Percentiles rank a stretch among this genome's conserved stretches.
Evolutionary conservation across 2,329 filamentous ascomycete genomes (phyloP).

Genomic region (Diaporthe eres): DNA sequence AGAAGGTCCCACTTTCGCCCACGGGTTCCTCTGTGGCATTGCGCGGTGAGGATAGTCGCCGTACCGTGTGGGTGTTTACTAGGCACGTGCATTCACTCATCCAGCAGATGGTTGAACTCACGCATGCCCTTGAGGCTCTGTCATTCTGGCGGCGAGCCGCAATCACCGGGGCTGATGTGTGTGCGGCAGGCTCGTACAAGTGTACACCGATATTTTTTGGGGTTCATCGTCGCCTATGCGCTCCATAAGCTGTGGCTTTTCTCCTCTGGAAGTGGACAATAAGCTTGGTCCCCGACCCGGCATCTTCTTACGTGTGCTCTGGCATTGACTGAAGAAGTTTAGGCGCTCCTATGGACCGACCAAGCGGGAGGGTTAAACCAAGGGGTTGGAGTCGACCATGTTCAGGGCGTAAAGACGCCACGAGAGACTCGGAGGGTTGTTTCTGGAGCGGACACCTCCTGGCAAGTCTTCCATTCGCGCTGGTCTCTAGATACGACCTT

Average conservation of each 20-base stretch:
- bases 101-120: not conserved
- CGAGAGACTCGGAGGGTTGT: not conserved
- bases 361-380: not conserved
- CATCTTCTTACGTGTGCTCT: not conserved
- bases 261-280: not conserved
- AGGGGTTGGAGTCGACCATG: not conserved
- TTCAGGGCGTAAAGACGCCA: too few species aligned
- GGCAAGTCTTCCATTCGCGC: too few species aligned
- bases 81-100: not conserved
- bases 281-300: not conserved
- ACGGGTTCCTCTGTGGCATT: constrained; percentile 18
- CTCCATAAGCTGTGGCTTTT: not conserved
- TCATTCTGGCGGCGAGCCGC: not conserved
- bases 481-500: too few species aligned
- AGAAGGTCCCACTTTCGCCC: constrained; percentile 26
- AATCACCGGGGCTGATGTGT: not conserved
- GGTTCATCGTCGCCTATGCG: not conserved
- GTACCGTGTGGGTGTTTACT: not conserved
- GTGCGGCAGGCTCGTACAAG: not conserved
- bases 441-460: not conserved
- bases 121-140: not conserved
- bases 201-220: not conserved
- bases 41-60: not conserved
- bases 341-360: not conserved
- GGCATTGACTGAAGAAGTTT: not conserved